Conservation (phyloP, 176 grass and related monocot genomes). For the Alloteropsis semialata region DNA sequence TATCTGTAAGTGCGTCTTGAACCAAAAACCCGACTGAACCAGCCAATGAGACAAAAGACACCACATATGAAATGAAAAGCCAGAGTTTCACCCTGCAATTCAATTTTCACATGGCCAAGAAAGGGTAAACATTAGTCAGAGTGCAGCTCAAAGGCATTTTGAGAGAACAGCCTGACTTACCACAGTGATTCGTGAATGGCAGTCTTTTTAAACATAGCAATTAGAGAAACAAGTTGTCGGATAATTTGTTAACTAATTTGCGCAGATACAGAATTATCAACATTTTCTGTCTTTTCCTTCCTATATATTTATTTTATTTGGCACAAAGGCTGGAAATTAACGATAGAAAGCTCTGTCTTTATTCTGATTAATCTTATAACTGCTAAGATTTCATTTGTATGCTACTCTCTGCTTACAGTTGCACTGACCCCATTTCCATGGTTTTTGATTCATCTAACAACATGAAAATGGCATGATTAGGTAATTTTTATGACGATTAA, state of each 20-base stretch:
- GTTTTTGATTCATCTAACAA: neutral
- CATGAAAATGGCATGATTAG: neutral
- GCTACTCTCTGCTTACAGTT: neutral
- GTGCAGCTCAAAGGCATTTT: neutral
- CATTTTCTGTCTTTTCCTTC: neutral
- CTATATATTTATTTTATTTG: neutral
- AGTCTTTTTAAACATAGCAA: neutral
- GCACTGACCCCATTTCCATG: neutral
- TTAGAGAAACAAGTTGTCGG: neutral
- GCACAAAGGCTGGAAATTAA: neutral
- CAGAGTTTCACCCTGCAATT: conserved; percentile 84
- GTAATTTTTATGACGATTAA: neutral
- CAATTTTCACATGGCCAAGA: neutral
- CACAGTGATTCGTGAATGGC: neutral
- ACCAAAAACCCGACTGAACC: conserved; percentile 63
- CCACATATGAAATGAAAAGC: conserved; percentile 85
- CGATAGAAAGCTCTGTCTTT: neutral
- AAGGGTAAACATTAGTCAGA: neutral
- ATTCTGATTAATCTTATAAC: neutral
- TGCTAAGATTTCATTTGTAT: neutral
- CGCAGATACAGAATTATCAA: neutral
- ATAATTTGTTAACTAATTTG: neutral
- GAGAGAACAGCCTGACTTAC: neutral
- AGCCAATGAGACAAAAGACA: conserved; percentile 82
- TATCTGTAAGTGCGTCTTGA: conserved; percentile 71